Conservation (phyloP, 805 yeast species). For the Zygosaccharomyces siamensis region DNA sequence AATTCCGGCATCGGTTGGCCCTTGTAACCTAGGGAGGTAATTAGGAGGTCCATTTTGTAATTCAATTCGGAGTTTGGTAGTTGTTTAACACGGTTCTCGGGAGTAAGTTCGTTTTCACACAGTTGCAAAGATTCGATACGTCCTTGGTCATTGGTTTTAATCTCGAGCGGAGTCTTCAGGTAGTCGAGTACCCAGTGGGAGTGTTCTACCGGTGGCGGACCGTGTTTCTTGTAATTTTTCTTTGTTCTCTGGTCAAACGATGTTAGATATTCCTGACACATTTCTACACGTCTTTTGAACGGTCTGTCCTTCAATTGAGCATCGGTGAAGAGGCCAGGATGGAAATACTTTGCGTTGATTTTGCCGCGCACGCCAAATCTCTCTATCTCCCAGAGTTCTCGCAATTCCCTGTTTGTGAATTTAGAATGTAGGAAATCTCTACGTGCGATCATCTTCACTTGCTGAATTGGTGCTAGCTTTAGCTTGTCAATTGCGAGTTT, state of each 20-base stretch:
- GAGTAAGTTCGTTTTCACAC: conserved; percentile 18
- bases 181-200: conserved; percentile 67
- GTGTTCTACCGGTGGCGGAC: conserved; percentile 14
- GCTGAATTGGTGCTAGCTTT: conserved; percentile 48
- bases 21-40: conserved; percentile 79
- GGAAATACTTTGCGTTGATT: conserved; percentile 37
- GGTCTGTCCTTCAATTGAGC: conserved; percentile 42
- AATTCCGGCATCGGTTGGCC: conserved; percentile 62
- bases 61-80: conserved; percentile 20
- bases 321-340: conserved; percentile 26
- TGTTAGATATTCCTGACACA: conserved; percentile 49
- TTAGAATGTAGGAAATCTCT: conserved; percentile 83
- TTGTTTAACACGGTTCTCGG: conserved; percentile 27
- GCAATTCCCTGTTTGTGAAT: conserved; percentile 84
- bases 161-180: conserved; percentile 57
- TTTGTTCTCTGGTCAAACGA: conserved; percentile 33
- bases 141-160: conserved; percentile 38
- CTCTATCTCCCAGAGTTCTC: conserved; percentile 70
- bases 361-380: conserved; percentile 47
- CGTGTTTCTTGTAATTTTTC: conserved; percentile 25
- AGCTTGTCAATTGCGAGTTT: conserved; percentile 53
- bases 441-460: conserved; percentile 74
- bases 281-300: conserved; percentile 59
- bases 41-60: conserved; percentile 57
- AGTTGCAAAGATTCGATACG: conserved; percentile 29